Evolutionary conservation across 305 asterid genomes (phyloP), one percentile per base, ranked within the genome.

Genomic region (Solanum chacoense): DNA sequence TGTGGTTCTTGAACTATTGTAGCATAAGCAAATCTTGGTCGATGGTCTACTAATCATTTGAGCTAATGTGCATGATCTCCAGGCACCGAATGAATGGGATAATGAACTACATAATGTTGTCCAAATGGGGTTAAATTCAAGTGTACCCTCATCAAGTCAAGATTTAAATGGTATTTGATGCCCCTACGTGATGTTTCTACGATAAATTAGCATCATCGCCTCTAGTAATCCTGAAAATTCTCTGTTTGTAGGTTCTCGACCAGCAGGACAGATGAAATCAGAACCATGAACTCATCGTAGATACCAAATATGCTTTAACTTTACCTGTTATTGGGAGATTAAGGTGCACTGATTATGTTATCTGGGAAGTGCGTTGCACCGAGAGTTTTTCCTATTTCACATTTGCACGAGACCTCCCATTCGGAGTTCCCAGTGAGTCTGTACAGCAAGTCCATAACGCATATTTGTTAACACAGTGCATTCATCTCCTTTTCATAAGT

Each of bases 71-170:
- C 28, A 50, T 55, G 12, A 81, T 86, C 7, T 89, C 55, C 88
- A 96, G 98, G 95, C 86, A 26, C 90, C 92, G 11, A 84, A 88
- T 40, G 89, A 89, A 42, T 95, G 98, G 98, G 96, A 94, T 38
- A 97, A 91, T 50, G 99, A 96, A 86, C 97, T 95, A 79, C 95
- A 95, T 83, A 95, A 93, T 86, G 73, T 95, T 31, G 94, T 95
- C 88, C 96, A 95, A 87, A 94, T 95, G 97, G 98, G 96, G 83
- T 91, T 95, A 81, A 93, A 91, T 93, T 89, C 97, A 24, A 91
- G 88, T 76, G 88, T 88, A 76, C 89, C 96, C 87, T 92, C 89
- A 22, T 91, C 85, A 88, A 89, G 92, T 92, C 96, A 94, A 90
- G 96, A 95, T 92, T 76, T 93, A 89, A 93, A 89, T 85, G 97